Evolutionary conservation across 805 yeast species (phyloP), one percentile per base, ranked within the genome.

Genomic region (Vanderwaltozyma verrucispora): DNA sequence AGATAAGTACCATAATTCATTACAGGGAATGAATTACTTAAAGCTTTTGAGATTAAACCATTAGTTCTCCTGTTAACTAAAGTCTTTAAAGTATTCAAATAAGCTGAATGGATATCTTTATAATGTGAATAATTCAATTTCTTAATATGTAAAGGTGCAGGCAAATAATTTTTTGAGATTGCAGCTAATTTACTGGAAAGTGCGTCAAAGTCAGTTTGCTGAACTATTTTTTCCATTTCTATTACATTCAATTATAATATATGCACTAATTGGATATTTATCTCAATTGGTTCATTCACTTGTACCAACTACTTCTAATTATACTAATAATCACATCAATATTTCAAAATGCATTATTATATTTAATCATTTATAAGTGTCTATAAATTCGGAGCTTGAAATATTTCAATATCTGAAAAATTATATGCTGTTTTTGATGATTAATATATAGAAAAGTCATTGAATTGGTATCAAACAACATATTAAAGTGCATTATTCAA

Each of bases 1-100:
- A 79, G 59, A 53, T 74, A 80, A 0, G 87, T 78, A 0, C 88
- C 88, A 33, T 81, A 59, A 47, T 80, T 81, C 48, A 81, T 80
- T 15, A 80, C 65, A 0, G 89, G 89, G 11, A 72, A 59, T 41
- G 78, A 75, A 15, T 47, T 36, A 17, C 31, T 35, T 13, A 51
- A 39, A 2, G 44, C 36, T 32, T 36, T 48, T 16, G 43, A 41
- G 2, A 56, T 46, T 28, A 47, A 51, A 1, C 49, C 44, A 27
- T 43, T 38, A 2, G 44, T 38, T 19, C 56, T 45, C 24, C 53
- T 44, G 17, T 46, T 46, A 13, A 41, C 17, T 10, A 17, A 2
- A 7, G 27, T 28, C 33, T 47, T 49, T 36, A 58, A 27, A 12
- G 42, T 36, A 3, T 49, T 32, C 16, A 44, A 43, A 32, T 55